Evolutionary conservation across 2,329 filamentous ascomycete genomes (phyloP), one percentile per base, ranked within the genome.

Genomic region (Aschersonia sp.): DNA sequence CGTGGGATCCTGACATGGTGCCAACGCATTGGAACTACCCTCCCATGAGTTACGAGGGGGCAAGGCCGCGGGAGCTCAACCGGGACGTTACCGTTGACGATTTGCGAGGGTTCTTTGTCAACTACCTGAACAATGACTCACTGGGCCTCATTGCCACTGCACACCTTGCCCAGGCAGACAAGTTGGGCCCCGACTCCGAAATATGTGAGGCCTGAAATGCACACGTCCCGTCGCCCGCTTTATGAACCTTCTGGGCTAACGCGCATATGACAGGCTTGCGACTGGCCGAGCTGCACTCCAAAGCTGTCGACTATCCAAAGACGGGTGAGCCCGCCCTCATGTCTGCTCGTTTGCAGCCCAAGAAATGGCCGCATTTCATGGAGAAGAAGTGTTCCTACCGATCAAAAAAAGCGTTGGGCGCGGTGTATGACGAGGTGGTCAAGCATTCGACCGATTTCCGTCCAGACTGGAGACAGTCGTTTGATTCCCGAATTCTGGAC

Each of bases 291-390:
- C 68, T 97, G 3, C 92, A 98, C 61, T 97, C 92, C 0, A 79
- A 81, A 55, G 90, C 92, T 0, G 92, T 98, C 1, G 92, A 98
- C 61, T 98, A 92, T 59, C 81, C 86, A 43, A 98, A 98, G 67
- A 90, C 87, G 1, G 92, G 92, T 0, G 73, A 83, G 8, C 77
- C 85, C 0, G 90, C 89, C 0, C 66, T 73, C 22, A 83, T 94
- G 69, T 68, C 70, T 6, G 65, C 68, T 40, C 67, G 72, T 0
- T 67, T 92, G 4, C 68, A 70, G n/a, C 80, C 85, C 0, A 68
- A 56, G 5, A 66, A 56, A 47, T 94, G 79, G 76, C 92, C 88
- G 0, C 90, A 96, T 61, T 97, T 90, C 60, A 90, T 94, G 81
- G 83, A 88, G 60, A 87, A 81, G 58, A 60, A 52, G 30, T 72